These are phyloP conservation scores for Punctularia strigosozonata DNA, from an alignment of 768 basidiomycete genomes.

Conservation along the genomic window DNA sequence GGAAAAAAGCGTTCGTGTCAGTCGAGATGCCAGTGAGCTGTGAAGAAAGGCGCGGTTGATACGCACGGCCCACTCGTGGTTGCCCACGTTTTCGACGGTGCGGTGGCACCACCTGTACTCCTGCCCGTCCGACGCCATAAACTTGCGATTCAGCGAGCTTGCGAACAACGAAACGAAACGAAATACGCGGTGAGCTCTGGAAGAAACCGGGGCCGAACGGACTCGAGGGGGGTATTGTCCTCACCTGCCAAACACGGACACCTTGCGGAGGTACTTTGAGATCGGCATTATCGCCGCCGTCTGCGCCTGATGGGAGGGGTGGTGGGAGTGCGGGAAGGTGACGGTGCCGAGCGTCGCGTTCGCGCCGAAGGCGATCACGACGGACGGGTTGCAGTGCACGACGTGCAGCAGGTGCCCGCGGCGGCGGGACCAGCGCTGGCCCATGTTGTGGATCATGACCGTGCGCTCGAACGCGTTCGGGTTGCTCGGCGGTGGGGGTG, in stretches of 20 bases:
- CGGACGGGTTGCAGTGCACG: slow-evolving; percentile 40
- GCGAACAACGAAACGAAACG: too few relatives aligned
- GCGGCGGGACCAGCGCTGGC: slow-evolving; percentile 51
- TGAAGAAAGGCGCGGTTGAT: slow-evolving; percentile 3
- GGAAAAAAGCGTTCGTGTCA: too few relatives aligned
- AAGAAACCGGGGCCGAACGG: slow-evolving; percentile 4
- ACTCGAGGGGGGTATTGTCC: too few relatives aligned
- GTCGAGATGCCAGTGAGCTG: too few relatives aligned
- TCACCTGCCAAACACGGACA: slow-evolving; percentile 55
- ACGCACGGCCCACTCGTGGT: slow-evolving; percentile 71
- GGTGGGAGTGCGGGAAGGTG: slow-evolving; percentile 37
- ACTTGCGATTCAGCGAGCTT: slow-evolving; percentile 61
- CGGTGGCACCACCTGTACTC: slow-evolving; percentile 63
- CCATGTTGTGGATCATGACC: slow-evolving; percentile 56
- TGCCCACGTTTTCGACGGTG: slow-evolving; percentile 31
- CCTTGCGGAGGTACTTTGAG: slow-evolving; percentile 51
- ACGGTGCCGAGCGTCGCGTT: slow-evolving; percentile 50
- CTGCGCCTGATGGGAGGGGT: too few relatives aligned
- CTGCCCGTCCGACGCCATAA: slow-evolving; percentile 52
- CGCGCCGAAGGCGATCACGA: slow-evolving; percentile 47
- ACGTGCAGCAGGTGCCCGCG: slow-evolving; percentile 34
- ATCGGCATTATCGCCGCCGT: slow-evolving; percentile 38
- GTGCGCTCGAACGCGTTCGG: too few relatives aligned
- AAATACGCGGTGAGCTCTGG: slow-evolving; percentile 1
- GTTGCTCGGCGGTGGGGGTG: too few relatives aligned